These are phyloP conservation scores for Boletus pseudopeckii DNA, from an alignment of 768 basidiomycete genomes.

Conservation along the genomic window DNA sequence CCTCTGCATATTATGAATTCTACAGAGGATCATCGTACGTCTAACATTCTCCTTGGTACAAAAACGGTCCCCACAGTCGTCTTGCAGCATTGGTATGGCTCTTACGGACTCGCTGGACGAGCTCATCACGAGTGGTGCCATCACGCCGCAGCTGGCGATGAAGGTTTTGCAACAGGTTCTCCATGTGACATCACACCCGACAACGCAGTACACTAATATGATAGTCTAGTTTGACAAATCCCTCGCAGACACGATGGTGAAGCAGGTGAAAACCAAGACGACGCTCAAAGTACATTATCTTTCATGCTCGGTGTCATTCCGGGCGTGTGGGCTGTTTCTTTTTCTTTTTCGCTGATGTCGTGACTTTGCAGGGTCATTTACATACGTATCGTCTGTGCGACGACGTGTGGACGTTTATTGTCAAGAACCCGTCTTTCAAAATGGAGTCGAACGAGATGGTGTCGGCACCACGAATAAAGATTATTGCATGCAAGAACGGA, in stretches of 20 bases:
- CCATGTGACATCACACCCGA: slow-evolving; percentile 11
- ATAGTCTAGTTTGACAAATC: slow-evolving; percentile 87
- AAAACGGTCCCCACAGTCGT: not conserved
- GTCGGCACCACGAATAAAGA: slow-evolving; percentile 79
- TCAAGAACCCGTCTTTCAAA: slow-evolving; percentile 90
- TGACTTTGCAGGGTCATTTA: slow-evolving; percentile 66
- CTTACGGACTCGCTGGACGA: slow-evolving; percentile 98
- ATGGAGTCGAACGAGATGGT: slow-evolving; percentile 90
- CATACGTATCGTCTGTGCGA: slow-evolving; percentile 91
- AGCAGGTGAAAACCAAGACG: slow-evolving; percentile 93
- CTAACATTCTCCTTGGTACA: not conserved
- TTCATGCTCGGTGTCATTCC: not conserved
- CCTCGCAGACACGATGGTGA: slow-evolving; percentile 87
- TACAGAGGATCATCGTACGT: slow-evolving; percentile 89
- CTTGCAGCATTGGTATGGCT: slow-evolving; percentile 87
- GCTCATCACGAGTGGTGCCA: slow-evolving; percentile 93
- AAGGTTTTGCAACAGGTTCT: slow-evolving; percentile 93
- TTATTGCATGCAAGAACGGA: slow-evolving; percentile 97
- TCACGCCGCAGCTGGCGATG: slow-evolving; percentile 98
- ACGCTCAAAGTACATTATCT: slow-evolving; percentile 68
- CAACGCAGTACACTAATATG: slow-evolving; percentile 12
- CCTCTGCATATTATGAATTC: slow-evolving; percentile 87
- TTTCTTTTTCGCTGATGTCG: not conserved
- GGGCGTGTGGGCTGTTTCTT: not conserved
- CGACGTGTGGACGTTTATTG: slow-evolving; percentile 99